Evolutionary conservation across 2,329 filamentous ascomycete species (phyloP), one percentile per base, ranked within the genome.

Genomic region (Aspergillus awamori): DNA sequence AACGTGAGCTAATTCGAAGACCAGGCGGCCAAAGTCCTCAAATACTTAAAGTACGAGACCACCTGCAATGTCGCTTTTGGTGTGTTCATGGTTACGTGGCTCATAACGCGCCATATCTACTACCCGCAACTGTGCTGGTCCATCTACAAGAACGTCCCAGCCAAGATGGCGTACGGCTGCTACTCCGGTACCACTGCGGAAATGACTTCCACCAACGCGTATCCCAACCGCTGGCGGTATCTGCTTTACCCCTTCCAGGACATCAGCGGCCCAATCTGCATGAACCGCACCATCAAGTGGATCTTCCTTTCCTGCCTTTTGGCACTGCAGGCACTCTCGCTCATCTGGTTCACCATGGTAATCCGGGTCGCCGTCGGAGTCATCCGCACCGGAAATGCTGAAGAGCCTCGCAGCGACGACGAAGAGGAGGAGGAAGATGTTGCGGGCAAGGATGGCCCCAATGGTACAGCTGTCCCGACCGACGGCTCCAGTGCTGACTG

Each of bases 331-430:
- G 81, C 83, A 22, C 84, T 99, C 57, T 93, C 91, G 33, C 80
- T 96, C 38, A 83, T 91, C 63, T 98, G 95, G 95, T 96, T 98
- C 72, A 84, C 82, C 64, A 90, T 97, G 87, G 97, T 98, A 67
- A 78, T 93, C 41, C 87, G 88, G 60, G 91, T 99, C 2, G 93
- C 93, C 22, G 83, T 90, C 64, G 88, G 89, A 63, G 93, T 98
- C 5, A 74, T 98, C 38, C 85, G 84, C 54, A 74, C 71, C 17
- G 93, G 94, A 33, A 86, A 86, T 33, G 93, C 94, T 5, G 93
- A 97, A 65, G 95, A 99, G 72, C 85, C 87, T 17, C 87, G 95
- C 59, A 96, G 92, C 65, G 94, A 97, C 68, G 92, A 92, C 65
- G 93, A 88, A 22, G 88, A 85, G 2, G 86, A 68, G 45, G 64